Conservation (phyloP, 192 early-diverging fungal genomes). For the Jimgerdemannia flammicorona region DNA sequence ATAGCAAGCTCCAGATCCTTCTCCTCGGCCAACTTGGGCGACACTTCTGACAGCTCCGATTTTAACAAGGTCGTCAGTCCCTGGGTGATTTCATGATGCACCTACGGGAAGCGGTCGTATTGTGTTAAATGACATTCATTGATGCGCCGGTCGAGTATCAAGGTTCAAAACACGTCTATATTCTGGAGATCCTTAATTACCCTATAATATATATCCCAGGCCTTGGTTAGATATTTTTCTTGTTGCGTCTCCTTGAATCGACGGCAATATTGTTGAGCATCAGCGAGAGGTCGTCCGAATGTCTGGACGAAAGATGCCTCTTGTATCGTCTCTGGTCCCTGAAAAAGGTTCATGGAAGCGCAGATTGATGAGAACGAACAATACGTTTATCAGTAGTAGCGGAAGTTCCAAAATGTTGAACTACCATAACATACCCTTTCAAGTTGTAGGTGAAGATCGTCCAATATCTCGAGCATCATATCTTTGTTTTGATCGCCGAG, state of each 20-base stretch:
- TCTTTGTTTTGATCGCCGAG: constrained; percentile 76
- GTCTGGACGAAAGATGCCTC: constrained; percentile 91
- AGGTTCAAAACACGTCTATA: too few species aligned
- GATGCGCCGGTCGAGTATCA: too few species aligned
- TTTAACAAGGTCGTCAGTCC: constrained; percentile 79
- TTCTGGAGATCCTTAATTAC: too few species aligned
- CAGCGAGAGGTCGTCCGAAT: constrained; percentile 80
- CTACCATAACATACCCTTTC: constrained; percentile 43
- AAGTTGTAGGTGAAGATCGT: constrained; percentile 83
- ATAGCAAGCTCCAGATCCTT: constrained; percentile 84
- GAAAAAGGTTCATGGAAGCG: too few species aligned
- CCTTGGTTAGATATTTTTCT: constrained; percentile 82
- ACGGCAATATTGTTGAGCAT: constrained; percentile 81
- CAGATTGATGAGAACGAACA: too few species aligned
- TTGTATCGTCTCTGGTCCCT: constrained; percentile 76
- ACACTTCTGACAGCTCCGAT: constrained; percentile 85
- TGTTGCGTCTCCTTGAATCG: constrained; percentile 74
- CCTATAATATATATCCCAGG: constrained; percentile 86
- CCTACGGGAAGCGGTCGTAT: constrained; percentile 31
- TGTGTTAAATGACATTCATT: too few species aligned
- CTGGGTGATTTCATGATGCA: constrained; percentile 75
- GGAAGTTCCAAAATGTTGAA: too few species aligned
- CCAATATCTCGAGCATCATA: constrained; percentile 85
- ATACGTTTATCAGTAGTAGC: too few species aligned
- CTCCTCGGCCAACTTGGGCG: constrained; percentile 81